These are phyloP conservation scores for Trichoderma sp. DNA, from an alignment of 2,329 filamentous ascomycete genomes.

Conservation along the genomic window DNA sequence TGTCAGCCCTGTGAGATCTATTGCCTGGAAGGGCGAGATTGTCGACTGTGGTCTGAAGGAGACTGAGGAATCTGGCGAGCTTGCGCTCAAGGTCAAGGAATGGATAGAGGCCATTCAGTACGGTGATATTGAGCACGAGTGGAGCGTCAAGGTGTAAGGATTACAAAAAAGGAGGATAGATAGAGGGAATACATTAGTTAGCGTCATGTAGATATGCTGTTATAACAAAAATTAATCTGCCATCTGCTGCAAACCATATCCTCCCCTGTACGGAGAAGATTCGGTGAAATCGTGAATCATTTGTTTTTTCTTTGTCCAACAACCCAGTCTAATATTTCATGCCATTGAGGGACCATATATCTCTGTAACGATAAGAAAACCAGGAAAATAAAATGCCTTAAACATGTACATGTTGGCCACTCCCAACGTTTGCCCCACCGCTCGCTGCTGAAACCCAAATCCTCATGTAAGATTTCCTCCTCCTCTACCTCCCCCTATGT, in stretches of 20 bases:
- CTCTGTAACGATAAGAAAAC: conserved; percentile 32
- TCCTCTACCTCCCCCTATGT: conserved; percentile 28
- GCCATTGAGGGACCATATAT: conserved; percentile 39
- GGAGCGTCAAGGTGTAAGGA: conserved; percentile 67
- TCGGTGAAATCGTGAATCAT: conserved; percentile 5
- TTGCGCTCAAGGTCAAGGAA: conserved; percentile 85
- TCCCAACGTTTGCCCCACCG: conserved; percentile 30
- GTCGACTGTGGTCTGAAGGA: conserved; percentile 83
- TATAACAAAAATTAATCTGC: background rate
- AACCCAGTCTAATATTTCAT: conserved; percentile 39
- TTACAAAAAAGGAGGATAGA: background rate
- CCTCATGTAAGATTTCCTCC: conserved; percentile 20
- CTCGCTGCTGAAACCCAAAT: conserved; percentile 30
- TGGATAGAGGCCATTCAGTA: conserved; percentile 98
- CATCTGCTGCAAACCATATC: background rate
- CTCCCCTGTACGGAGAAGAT: background rate
- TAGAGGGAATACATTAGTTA: background rate
- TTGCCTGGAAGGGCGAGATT: conserved; percentile 82
- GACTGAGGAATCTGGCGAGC: conserved; percentile 82
- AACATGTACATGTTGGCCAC: conserved; percentile 41
- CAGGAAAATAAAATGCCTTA: conserved; percentile 37
- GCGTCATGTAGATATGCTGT: conserved; percentile 17
- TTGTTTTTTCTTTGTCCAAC: conserved; percentile 18
- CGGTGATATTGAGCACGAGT: conserved; percentile 87
- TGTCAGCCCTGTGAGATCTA: conserved; percentile 85